Evolutionary conservation across 352 stramenopile genomes (phyloP).

Genomic region (Achlya hypogyna): DNA sequence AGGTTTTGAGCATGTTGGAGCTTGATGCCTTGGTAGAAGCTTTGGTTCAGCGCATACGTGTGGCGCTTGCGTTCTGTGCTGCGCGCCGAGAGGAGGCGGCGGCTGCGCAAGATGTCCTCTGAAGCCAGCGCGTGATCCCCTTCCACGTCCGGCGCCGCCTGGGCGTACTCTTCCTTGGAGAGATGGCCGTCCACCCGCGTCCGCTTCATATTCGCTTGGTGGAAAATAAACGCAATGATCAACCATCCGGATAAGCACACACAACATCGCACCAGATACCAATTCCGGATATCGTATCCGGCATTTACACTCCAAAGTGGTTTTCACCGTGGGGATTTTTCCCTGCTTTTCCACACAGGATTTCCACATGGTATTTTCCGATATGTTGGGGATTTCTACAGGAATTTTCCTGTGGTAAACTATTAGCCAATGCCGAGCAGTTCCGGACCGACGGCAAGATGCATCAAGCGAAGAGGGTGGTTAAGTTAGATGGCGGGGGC

Average conservation of each 20-base stretch:
- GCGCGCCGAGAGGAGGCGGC: constrained; percentile 18
- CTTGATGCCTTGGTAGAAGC: constrained; percentile 49
- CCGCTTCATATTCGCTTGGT: constrained; percentile 48
- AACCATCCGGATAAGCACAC: constrained; percentile 19
- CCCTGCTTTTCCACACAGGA: too few species aligned
- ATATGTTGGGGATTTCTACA: too few species aligned
- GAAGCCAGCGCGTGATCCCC: constrained; percentile 3
- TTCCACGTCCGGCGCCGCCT: neutral
- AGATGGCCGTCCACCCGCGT: constrained; percentile 52
- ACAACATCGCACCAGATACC: too few species aligned
- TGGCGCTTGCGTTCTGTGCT: constrained; percentile 37
- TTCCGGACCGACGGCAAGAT: too few species aligned
- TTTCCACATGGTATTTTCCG: too few species aligned
- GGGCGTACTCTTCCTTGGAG: constrained; percentile 72
- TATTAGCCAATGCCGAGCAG: too few species aligned
- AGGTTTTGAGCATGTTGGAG: constrained; percentile 56
- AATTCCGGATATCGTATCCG: neutral
- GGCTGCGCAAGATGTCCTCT: constrained; percentile 36
- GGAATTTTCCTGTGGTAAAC: too few species aligned
- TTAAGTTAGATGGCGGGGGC: too few species aligned
- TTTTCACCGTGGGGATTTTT: too few species aligned
- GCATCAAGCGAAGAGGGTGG: too few species aligned
- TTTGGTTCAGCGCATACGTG: constrained; percentile 55
- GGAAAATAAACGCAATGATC: constrained; percentile 5
- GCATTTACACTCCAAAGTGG: too few species aligned